A percentile compares a stretch with the other conserved stretches of the same genome.
phyloP scores from a whole-genome alignment of 805 yeast genomes.

The Metschnikowia drakensbergensis region DNA sequence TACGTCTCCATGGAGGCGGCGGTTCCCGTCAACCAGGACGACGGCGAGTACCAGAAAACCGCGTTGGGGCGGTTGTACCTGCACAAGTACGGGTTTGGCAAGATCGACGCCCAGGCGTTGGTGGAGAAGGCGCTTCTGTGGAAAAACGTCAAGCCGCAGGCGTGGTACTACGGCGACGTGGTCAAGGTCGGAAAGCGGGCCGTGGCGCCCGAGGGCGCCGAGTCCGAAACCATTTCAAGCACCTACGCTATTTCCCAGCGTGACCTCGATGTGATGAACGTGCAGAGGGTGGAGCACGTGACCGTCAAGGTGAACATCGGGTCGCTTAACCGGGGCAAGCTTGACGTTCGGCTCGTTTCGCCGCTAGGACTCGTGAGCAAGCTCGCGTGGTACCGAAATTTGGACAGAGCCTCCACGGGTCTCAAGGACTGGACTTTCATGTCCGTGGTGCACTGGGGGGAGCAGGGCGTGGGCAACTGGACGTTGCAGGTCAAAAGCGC shows the following conservation, averaged over 20 bases:
- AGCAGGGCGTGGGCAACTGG: conserved; percentile 79
- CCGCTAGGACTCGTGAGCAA: conserved; percentile 74
- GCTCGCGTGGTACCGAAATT: conserved; percentile 62
- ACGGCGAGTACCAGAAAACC: conserved; percentile 71
- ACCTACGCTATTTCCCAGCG: conserved; percentile 44
- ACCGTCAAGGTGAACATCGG: conserved; percentile 73
- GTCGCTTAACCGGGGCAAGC: conserved; percentile 64
- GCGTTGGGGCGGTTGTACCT: conserved; percentile 69
- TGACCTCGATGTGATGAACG: conserved; percentile 51
- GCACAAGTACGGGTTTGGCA: conserved; percentile 89
- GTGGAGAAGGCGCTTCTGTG: conserved; percentile 71
- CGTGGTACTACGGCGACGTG: conserved; percentile 62
- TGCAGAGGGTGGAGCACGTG: conserved; percentile 79
- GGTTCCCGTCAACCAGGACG: conserved; percentile 60
- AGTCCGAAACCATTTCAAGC: conserved; percentile 19
- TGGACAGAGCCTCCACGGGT: conserved; percentile 57
- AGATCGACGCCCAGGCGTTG: conserved; percentile 74
- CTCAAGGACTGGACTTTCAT: conserved; percentile 85
- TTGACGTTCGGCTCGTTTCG: conserved; percentile 60
- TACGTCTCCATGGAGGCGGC: conserved; percentile 73
- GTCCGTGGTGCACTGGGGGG: conserved; percentile 99
- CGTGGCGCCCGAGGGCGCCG: conserved; percentile 10
- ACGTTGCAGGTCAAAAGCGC: conserved; percentile 54
- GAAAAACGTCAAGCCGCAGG: conserved; percentile 86
- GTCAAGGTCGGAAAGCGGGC: conserved; percentile 28